A percentile compares a stretch with the other conserved stretches of the same genome.
phyloP scores from a whole-genome alignment of 2,329 filamentous ascomycete species.

The Parafenestella ontariensis region DNA sequence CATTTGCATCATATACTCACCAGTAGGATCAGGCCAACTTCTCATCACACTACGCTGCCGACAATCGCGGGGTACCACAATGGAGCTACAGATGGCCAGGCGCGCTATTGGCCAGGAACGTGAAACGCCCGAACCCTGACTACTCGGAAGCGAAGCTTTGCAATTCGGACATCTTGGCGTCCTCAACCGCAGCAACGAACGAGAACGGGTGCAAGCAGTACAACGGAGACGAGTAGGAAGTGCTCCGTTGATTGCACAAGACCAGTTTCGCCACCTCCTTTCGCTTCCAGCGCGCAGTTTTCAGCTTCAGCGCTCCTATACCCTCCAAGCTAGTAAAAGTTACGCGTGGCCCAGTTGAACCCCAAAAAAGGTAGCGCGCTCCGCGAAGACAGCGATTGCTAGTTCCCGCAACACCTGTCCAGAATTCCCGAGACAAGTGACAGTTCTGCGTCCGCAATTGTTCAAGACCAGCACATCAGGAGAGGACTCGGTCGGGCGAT shows the following conservation, averaged over 20 bases:
- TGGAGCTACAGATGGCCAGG: constrained; percentile 15
- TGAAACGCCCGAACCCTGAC: constrained; percentile 17
- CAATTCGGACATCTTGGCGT: constrained; percentile 27
- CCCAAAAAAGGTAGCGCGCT: constrained; percentile 26
- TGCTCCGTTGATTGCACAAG: neutral
- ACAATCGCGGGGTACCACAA: constrained; percentile 24
- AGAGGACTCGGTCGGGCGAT: neutral
- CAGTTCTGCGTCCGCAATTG: constrained; percentile 3
- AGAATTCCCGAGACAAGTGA: constrained; percentile 13
- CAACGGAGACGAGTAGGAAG: neutral
- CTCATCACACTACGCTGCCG: neutral
- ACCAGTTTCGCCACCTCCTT: constrained; percentile 21
- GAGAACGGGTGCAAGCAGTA: constrained; percentile 2
- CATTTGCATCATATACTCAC: neutral
- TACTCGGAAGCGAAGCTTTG: constrained; percentile 15
- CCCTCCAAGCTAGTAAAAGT: constrained; percentile 22
- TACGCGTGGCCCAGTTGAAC: constrained; percentile 25
- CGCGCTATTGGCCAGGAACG: constrained; percentile 15
- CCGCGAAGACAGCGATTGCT: constrained; percentile 25
- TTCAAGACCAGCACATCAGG: constrained; percentile 8
- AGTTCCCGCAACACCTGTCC: constrained; percentile 34
- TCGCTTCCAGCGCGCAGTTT: constrained; percentile 4
- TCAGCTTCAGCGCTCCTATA: constrained; percentile 8
- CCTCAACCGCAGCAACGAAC: constrained; percentile 53
- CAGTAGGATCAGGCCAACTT: neutral